Evolutionary conservation across 495 filamentous ascomycete genomes (phyloP).

Genomic region (Neurospora sp.): DNA sequence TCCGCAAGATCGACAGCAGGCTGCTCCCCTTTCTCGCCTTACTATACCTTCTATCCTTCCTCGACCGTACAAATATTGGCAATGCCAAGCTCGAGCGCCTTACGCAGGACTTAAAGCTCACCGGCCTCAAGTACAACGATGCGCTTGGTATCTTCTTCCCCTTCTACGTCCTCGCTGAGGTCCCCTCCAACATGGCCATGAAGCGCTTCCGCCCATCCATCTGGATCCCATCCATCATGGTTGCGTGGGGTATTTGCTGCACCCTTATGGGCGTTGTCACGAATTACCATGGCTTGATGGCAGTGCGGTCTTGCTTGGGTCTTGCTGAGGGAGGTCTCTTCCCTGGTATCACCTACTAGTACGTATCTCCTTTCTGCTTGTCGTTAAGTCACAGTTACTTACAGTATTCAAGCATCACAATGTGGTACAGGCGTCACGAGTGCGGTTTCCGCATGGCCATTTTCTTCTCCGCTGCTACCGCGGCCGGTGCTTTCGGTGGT

Average conservation of each 20-base stretch:
- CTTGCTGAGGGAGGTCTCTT: constrained; percentile 72
- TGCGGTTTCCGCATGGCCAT: constrained; percentile 61
- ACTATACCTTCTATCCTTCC: constrained; percentile 56
- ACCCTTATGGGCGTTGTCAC: constrained; percentile 64
- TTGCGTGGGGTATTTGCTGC: constrained; percentile 45
- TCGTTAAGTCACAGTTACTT: neutral
- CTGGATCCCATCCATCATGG: constrained; percentile 50
- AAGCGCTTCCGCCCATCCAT: constrained; percentile 53
- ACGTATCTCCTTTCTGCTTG: neutral
- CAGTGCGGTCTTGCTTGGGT: constrained; percentile 62
- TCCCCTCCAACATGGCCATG: constrained; percentile 60
- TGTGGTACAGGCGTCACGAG: constrained; percentile 59
- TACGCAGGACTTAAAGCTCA: constrained; percentile 51
- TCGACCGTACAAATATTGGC: constrained; percentile 68
- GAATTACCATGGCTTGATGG: constrained; percentile 63
- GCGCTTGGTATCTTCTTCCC: constrained; percentile 73
- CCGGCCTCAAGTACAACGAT: constrained; percentile 55
- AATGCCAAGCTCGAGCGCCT: constrained; percentile 72
- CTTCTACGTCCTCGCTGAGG: constrained; percentile 70
- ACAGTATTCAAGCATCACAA: constrained; percentile 40
- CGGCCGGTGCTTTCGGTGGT: constrained; percentile 71
- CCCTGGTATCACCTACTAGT: constrained; percentile 63
- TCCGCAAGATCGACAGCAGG: constrained; percentile 40
- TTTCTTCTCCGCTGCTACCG: constrained; percentile 74
- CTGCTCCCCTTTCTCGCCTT: constrained; percentile 45